phyloP scores from a whole-genome alignment of 805 yeast species.

The Isabelozyma pseudorhagii region DNA sequence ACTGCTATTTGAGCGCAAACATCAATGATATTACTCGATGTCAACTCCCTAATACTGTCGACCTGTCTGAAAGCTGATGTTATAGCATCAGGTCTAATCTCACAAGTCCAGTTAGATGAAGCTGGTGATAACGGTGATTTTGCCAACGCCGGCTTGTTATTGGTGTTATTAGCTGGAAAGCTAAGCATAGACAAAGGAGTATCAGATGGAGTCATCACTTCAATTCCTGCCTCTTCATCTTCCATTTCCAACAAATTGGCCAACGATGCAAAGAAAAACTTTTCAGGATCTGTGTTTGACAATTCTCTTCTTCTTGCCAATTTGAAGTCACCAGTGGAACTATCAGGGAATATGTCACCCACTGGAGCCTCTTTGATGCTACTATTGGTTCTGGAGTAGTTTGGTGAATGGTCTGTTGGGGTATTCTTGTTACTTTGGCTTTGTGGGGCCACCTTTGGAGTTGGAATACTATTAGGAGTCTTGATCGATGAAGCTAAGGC shows the following conservation, averaged over 20 bases:
- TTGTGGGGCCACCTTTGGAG: slow-evolving; percentile 34
- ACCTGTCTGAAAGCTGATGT: slow-evolving; percentile 46
- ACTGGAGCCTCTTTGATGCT: slow-evolving; percentile 12
- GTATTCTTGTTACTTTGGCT: slow-evolving; percentile 40
- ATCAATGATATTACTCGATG: slow-evolving; percentile 20
- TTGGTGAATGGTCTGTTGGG: slow-evolving; percentile 38
- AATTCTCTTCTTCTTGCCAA: slow-evolving; percentile 46
- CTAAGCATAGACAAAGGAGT: slow-evolving; percentile 6
- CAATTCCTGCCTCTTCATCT: slow-evolving; percentile 7
- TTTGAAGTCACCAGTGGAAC: slow-evolving; percentile 35
- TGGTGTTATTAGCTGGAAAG: slow-evolving; percentile 3
- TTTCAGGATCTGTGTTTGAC: slow-evolving; percentile 43
- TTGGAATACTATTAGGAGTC: slow-evolving; percentile 42
- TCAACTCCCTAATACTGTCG: slow-evolving; percentile 32
- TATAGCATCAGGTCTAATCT: slow-evolving; percentile 44
- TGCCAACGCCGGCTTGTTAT: slow-evolving; percentile 1
- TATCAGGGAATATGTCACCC: slow-evolving; percentile 22
- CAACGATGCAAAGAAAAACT: slow-evolving; percentile 49
- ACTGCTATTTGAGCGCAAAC: slow-evolving; percentile 15
- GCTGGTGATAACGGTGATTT: slow-evolving; percentile 40
- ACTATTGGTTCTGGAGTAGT: slow-evolving; percentile 7
- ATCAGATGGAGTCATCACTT: slow-evolving; percentile 11
- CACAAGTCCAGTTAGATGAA: slow-evolving; percentile 39
- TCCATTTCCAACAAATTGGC: slow-evolving; percentile 49
- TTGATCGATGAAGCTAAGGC: slow-evolving; percentile 36